These are phyloP conservation scores for Exophiala xenobiotica DNA, from an alignment of 2,329 filamentous ascomycete species.

Conservation along the genomic window DNA sequence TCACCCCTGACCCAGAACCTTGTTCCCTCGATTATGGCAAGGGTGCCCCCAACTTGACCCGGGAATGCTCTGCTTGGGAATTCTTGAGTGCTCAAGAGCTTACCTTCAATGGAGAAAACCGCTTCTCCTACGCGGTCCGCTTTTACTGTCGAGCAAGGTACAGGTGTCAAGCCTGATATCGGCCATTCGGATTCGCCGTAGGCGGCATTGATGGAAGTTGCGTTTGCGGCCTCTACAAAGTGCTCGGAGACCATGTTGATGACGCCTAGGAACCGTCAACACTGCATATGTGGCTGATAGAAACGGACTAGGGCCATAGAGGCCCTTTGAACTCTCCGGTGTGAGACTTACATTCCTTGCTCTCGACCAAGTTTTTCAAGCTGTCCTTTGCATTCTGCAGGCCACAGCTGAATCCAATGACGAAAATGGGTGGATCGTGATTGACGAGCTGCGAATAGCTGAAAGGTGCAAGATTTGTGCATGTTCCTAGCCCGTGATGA, in stretches of 20 bases:
- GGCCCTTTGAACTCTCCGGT: no score
- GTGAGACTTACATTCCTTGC: slow-evolving; percentile 55
- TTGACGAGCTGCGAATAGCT: slow-evolving; percentile 80
- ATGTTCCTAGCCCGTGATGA: no score
- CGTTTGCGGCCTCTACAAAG: slow-evolving; percentile 83
- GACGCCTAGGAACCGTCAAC: no score
- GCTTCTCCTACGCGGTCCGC: background rate
- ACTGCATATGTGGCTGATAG: no score
- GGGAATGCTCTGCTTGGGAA: background rate
- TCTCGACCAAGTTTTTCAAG: slow-evolving; percentile 69
- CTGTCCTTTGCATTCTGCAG: slow-evolving; percentile 72
- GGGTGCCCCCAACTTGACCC: background rate
- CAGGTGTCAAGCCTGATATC: background rate
- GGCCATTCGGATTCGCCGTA: slow-evolving; percentile 48
- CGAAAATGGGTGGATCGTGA: slow-evolving; percentile 83
- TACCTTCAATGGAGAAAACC: background rate
- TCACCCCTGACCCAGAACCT: background rate
- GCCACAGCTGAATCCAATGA: slow-evolving; percentile 59
- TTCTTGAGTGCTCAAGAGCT: background rate
- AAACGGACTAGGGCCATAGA: no score
- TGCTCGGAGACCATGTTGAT: slow-evolving; percentile 86
- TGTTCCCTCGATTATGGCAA: background rate
- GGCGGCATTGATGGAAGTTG: slow-evolving; percentile 72
- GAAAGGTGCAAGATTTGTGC: slow-evolving; percentile 79
- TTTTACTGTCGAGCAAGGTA: background rate